Base-by-base conservation (phyloP, 1,284 basidiomycete species). In the Ustilago cynodontis region DNA sequence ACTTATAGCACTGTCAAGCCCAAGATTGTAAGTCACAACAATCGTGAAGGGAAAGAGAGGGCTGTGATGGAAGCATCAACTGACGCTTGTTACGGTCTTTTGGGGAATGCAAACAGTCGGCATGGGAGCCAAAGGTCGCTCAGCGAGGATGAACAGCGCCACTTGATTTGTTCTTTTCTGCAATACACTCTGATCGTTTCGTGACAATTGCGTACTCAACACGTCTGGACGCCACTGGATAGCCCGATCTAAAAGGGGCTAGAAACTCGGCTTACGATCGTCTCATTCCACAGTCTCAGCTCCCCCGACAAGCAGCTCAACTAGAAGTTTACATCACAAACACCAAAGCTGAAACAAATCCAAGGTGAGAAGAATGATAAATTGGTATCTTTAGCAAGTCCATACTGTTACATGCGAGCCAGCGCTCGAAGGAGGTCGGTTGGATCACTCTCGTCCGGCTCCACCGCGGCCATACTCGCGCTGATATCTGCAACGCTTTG, bases 101-200 rank as follows among this genome's bases (percentile, higher is more conserved):
- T n/a, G n/a, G n/a, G n/a, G n/a, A n/a, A n/a, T n/a, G n/a, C n/a
- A n/a, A 22, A 47, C 68, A 83, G 82, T 70, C 67, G 49, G 60
- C 79, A 47, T 84, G 83, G 83, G 79, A 81, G 57, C 83, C 83
- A 37, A 83, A 78, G 68, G 67, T 84, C 45, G 83, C 83, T 16
- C 50, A 75, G 54, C 72, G 82, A 52, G 67, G 65, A 29, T 76
- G 57, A 24, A 28, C 16, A 13, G 26, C 31, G 28, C 43, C n/a
- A 31, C 5, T 3, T 41, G n/a, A n/a, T n/a, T n/a, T n/a, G n/a
- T n/a, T n/a, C n/a, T 5, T n/a, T 26, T 39, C 9, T 56, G 59
- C 59, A 62, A 62, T 54, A 1, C 16, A 43, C n/a, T 3, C 16
- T 43, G 20, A 43, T 43, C 20, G 41, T 16, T 43, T n/a, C 41